Evolutionary conservation across 2,329 filamentous ascomycete genomes (phyloP), one percentile per base, ranked within the genome.

Genomic region (Ascosphaera aggregata): DNA sequence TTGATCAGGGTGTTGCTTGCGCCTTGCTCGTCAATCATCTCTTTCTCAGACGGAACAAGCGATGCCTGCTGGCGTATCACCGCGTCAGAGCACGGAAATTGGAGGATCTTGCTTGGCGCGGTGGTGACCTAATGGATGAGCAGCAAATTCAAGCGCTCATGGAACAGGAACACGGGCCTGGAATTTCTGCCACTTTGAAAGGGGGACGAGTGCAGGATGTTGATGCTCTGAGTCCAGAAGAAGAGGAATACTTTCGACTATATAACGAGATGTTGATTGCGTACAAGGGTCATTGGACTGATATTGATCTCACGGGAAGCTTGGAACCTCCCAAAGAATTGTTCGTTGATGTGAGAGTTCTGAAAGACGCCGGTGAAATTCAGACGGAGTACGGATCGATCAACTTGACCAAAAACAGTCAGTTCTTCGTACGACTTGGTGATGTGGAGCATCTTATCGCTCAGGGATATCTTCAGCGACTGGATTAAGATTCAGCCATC

Each of bases 331-430:
- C 89, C n/a, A 73, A 73, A 48, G 89, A 98, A 58, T 62, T 98
- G 39, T 98, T 95, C 56, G 92, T 98, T 49, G 89, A 98, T 56
- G 89, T 98, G 27, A 68, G 89, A 36, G 89, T 98, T 37, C 61
- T 98, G 45, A 94, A 89, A 55, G 89, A 98, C 62, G 89, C 86
- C 1, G 89, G 91, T 3, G 89, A 98, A 63, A 94, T 98, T 46
- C 86, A 98, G 61, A 98, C 89, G 0, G 91, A 98, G 65, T 98
- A 98, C 54, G 89, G 89, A 79, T 80, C 85, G 9, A 94, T 98
- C 50, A 95, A 80, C 43, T 67, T 98, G 62, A 93, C 84, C 30
- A 95, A 92, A 59, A 95, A 98, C 58, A 94, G 85, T 51, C 89
- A 98, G 54, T 92, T 98, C 53, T 95, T 91, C 52, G 89, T 98